Evolutionary conservation across 192 early-diverging fungal species (phyloP).

Genomic region (Rhizoclosmatium sp.): DNA sequence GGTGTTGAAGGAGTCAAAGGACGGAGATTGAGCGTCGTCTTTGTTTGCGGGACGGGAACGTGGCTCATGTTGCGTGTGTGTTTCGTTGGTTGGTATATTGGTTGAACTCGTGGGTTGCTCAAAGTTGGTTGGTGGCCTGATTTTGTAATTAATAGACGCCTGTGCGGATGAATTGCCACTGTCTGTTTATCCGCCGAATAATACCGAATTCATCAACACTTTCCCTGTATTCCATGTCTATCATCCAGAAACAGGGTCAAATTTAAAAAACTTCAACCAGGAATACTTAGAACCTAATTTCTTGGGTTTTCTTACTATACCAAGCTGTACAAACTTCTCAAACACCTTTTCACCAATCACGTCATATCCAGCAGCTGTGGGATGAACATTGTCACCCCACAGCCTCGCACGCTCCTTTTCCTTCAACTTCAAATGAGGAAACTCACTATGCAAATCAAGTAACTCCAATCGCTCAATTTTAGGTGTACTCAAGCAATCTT

Average conservation of each 20-base stretch:
- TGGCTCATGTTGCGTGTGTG: neutral
- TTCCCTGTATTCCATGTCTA: no score
- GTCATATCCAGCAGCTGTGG: conserved; percentile 14
- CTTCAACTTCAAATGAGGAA: neutral
- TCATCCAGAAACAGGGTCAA: no score
- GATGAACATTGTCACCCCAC: conserved; percentile 17
- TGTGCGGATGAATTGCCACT: no score
- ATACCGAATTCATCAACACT: no score
- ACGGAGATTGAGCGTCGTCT: neutral
- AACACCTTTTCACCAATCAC: conserved; percentile 5
- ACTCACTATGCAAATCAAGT: neutral
- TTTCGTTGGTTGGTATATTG: neutral
- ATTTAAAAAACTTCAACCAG: no score
- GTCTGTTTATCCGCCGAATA: no score
- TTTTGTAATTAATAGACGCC: no score
- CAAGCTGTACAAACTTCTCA: neutral
- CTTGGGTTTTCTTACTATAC: no score
- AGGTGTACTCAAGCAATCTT: neutral
- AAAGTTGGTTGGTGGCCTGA: no score
- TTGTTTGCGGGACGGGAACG: neutral
- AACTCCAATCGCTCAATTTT: neutral
- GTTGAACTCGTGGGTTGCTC: no score
- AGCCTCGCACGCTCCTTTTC: neutral
- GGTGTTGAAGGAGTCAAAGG: neutral
- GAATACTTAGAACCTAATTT: no score